phyloP scores from a whole-genome alignment of 1,139 yeast genomes.

The Protomyces pachydermus region DNA sequence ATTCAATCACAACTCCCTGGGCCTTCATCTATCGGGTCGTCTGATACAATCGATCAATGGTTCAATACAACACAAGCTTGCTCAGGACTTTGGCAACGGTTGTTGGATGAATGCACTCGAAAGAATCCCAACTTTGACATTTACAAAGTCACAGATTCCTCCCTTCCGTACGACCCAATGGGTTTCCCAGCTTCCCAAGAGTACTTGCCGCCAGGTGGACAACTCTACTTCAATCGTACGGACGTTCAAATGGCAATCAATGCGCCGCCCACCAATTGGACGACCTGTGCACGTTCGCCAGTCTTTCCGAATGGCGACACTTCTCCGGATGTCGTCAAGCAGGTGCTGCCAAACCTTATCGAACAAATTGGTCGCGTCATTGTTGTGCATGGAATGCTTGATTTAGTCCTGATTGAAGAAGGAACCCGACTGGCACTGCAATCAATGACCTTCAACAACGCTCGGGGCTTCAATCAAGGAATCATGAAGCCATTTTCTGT shows the following conservation, averaged over 20 bases:
- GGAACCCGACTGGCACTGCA: slow-evolving; percentile 24
- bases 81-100: slow-evolving; percentile 1
- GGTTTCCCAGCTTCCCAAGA: slow-evolving; percentile 7
- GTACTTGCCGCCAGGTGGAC: slow-evolving; percentile 1
- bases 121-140: slow-evolving; percentile 11
- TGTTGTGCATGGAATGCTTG: slow-evolving; percentile 21
- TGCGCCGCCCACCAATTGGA: slow-evolving; percentile 16
- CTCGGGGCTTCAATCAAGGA: slow-evolving; percentile 16
- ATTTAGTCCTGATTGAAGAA: slow-evolving; percentile 12
- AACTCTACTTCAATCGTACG: slow-evolving; percentile 5
- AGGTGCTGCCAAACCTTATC: slow-evolving; percentile 11
- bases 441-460: slow-evolving; percentile 24
- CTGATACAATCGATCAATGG: not conserved
- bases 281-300: slow-evolving; percentile 1
- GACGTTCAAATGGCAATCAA: slow-evolving; percentile 18
- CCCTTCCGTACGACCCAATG: slow-evolving; percentile 14
- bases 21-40: not conserved
- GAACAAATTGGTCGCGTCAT: slow-evolving; percentile 3
- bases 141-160: slow-evolving; percentile 9
- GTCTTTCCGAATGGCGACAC: slow-evolving; percentile 11
- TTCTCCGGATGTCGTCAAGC: not conserved
- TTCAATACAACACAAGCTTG: not conserved
- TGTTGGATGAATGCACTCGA: not conserved
- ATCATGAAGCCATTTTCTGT: slow-evolving; percentile 2
- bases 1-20: slow-evolving; percentile 1